phyloP scores from a whole-genome alignment of 2,329 filamentous ascomycete species.

The Cercospora berteroae region DNA sequence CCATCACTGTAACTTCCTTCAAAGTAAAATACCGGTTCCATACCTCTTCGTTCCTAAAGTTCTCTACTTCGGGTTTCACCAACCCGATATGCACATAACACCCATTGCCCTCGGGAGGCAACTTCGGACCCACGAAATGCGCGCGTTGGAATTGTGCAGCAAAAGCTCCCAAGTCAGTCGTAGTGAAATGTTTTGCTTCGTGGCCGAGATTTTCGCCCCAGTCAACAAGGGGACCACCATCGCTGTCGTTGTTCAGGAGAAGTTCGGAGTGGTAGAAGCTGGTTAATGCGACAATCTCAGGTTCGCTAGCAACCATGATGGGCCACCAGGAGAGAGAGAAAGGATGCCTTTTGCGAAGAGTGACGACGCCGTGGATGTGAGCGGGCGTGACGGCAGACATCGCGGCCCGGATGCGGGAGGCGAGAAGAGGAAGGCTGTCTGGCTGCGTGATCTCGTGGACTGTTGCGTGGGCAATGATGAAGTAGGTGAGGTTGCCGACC shows the following conservation, averaged over 20 bases:
- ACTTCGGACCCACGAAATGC: constrained; percentile 24
- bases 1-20: constrained; percentile 11
- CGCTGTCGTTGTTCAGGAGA: constrained; percentile 1
- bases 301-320: constrained; percentile 13
- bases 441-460: constrained; percentile 16
- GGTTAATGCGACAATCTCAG: constrained; percentile 21
- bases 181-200: constrained; percentile 24
- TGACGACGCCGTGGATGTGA: constrained; percentile 19
- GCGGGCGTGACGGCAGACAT: constrained; percentile 18
- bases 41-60: constrained; percentile 14
- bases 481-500: constrained; percentile 27
- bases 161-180: constrained; percentile 23
- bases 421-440: constrained; percentile 21
- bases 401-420: constrained; percentile 19
- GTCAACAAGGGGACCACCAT: not conserved
- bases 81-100: constrained; percentile 26
- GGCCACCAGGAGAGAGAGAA: constrained; percentile 26
- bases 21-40: constrained; percentile 21
- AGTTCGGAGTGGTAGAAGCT: constrained; percentile 25
- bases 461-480: constrained; percentile 19
- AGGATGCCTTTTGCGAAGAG: constrained; percentile 14
- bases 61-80: constrained; percentile 18
- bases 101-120: not conserved
- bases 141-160: constrained; percentile 21
- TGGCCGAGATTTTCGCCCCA: constrained; percentile 16